A percentile compares a stretch with the other conserved stretches of the same genome.
These are phyloP conservation scores for Trichoderma asperelloides DNA, from an alignment of 495 filamentous ascomycete species.

Conservation along the genomic window DNA sequence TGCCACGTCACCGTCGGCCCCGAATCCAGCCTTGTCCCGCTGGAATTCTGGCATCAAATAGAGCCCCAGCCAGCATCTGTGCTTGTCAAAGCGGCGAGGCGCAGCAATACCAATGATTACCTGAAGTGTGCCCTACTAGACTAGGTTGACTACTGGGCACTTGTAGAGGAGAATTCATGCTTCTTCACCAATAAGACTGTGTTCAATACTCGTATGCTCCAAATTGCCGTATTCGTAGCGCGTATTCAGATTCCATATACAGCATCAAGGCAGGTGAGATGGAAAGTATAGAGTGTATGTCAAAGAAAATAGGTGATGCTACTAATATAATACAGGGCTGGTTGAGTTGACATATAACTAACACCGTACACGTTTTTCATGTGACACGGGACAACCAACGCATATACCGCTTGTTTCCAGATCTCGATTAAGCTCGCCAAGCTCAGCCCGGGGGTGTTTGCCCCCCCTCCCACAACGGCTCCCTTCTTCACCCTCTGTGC, in stretches of 20 bases:
- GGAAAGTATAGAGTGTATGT: no score
- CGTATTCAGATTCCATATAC: neutral
- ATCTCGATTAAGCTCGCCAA: neutral
- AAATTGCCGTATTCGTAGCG: neutral
- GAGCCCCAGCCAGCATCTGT: neutral
- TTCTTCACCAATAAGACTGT: no score
- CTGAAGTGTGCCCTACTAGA: neutral
- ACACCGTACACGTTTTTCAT: neutral
- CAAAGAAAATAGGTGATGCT: no score
- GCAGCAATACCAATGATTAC: neutral
- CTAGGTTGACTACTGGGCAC: neutral
- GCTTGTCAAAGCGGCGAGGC: slow-evolving; percentile 4
- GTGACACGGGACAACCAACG: neutral
- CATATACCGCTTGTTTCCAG: neutral
- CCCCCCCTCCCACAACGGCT: neutral
- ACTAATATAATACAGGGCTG: neutral
- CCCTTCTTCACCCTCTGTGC: neutral
- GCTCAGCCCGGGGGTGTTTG: neutral
- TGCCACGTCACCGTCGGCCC: neutral
- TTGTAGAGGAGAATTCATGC: neutral
- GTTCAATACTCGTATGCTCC: no score
- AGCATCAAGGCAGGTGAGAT: no score
- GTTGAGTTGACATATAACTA: neutral
- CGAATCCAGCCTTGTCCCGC: neutral
- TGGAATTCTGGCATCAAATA: neutral